These are phyloP conservation scores for Tubosaeta sp. DNA, from an alignment of 768 basidiomycete species.

Conservation along the genomic window DNA sequence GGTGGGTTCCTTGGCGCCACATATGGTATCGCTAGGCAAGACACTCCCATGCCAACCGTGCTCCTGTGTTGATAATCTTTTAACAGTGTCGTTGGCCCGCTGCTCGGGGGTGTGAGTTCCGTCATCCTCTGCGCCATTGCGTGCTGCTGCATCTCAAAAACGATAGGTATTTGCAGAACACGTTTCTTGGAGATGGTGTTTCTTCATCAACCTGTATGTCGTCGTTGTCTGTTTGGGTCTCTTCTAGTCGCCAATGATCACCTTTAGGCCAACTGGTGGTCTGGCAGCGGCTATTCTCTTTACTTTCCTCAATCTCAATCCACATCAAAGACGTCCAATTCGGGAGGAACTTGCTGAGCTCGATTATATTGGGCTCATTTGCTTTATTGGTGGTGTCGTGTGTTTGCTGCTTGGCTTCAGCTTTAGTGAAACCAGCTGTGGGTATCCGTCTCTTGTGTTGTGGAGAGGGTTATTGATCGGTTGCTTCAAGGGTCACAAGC, in stretches of 20 bases:
- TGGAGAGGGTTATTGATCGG: background rate
- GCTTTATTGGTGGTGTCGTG: constrained; percentile 64
- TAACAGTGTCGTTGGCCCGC: constrained; percentile 63
- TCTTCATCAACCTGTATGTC: constrained; percentile 71
- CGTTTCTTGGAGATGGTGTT: constrained; percentile 82
- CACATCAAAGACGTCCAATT: constrained; percentile 56
- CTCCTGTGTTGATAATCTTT: background rate
- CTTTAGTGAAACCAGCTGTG: constrained; percentile 63
- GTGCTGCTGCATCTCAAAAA: constrained; percentile 3
- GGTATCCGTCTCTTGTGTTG: constrained; percentile 19
- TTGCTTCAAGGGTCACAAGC: constrained; percentile 47
- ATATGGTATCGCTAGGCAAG: constrained; percentile 61
- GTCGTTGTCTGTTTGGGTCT: background rate
- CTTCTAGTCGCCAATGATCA: background rate
- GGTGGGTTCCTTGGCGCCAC: constrained; percentile 70
- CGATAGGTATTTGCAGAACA: constrained; percentile 64
- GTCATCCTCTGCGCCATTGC: background rate
- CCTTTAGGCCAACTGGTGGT: constrained; percentile 67
- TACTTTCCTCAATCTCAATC: constrained; percentile 77
- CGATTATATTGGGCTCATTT: constrained; percentile 63
- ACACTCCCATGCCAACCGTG: background rate
- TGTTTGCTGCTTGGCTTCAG: constrained; percentile 71
- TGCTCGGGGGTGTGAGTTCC: constrained; percentile 67
- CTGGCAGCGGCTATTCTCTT: constrained; percentile 59
- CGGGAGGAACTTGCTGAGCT: constrained; percentile 59